phyloP scores from a whole-genome alignment of 148 eudicot genomes.

The Chenopodium berlandieri region DNA sequence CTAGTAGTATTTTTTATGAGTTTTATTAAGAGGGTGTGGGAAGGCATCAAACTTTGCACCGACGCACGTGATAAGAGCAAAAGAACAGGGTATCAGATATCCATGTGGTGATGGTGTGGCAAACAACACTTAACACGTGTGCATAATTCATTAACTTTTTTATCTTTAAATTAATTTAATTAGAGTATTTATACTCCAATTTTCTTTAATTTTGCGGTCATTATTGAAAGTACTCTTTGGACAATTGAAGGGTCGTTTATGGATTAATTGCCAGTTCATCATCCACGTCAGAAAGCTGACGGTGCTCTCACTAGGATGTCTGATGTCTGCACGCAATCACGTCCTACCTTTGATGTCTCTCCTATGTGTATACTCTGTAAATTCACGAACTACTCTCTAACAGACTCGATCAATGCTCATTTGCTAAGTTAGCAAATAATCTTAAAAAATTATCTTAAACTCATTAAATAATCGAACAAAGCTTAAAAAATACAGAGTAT shows the following conservation, averaged over 20 bases:
- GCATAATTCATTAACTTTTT: neutral
- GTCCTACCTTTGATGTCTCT: neutral
- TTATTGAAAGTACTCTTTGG: neutral
- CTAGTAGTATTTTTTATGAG: neutral
- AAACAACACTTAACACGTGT: conserved; percentile 13
- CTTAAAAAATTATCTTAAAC: too few species aligned
- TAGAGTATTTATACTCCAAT: neutral
- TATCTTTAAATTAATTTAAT: neutral
- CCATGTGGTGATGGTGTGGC: conserved; percentile 28
- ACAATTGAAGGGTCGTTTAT: conserved; percentile 8
- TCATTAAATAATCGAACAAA: too few species aligned
- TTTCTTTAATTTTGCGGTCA: neutral
- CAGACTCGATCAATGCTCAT: too few species aligned
- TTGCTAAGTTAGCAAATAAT: too few species aligned
- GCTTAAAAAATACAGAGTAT: too few species aligned
- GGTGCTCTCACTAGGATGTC: neutral
- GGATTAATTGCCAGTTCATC: conserved; percentile 7
- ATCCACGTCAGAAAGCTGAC: conserved; percentile 20
- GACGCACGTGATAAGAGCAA: conserved; percentile 33
- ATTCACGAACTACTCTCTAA: too few species aligned
- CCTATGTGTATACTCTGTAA: too few species aligned
- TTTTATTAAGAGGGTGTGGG: too few species aligned
- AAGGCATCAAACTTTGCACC: conserved; percentile 23
- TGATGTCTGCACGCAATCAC: neutral
- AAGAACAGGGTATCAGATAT: conserved; percentile 21